These are phyloP conservation scores for Apiotrichum akiyoshidainum DNA, from an alignment of 1,284 basidiomycete species.

Conservation along the genomic window DNA sequence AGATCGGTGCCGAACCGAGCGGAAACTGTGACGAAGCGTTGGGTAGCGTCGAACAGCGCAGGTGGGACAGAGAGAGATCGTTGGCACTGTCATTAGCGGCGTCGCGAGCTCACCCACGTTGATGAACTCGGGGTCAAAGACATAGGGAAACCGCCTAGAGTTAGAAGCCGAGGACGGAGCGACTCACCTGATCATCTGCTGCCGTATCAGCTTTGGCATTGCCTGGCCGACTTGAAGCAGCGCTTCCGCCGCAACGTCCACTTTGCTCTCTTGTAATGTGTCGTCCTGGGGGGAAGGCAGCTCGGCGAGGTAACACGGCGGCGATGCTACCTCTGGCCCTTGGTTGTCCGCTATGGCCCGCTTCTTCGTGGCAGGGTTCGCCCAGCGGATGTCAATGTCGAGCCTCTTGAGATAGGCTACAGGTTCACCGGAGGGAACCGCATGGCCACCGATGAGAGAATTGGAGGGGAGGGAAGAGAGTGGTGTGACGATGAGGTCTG, in stretches of 20 bases:
- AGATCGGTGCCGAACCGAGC: slow-evolving; percentile 10
- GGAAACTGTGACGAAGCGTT: slow-evolving; percentile 18
- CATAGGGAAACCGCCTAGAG: slow-evolving; percentile 29
- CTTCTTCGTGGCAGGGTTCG: neutral
- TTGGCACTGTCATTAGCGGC: slow-evolving; percentile 14
- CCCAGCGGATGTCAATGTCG: slow-evolving; percentile 5
- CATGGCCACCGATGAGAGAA: neutral
- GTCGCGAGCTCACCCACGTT: neutral
- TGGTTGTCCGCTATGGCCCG: too few relatives aligned
- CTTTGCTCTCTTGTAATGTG: neutral
- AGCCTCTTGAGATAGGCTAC: slow-evolving; percentile 2
- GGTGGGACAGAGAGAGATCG: slow-evolving; percentile 5
- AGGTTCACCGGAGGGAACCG: slow-evolving; percentile 6
- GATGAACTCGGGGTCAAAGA: slow-evolving; percentile 22
- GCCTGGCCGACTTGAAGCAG: slow-evolving; percentile 17
- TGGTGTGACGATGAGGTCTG: slow-evolving; percentile 4
- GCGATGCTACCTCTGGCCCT: too few relatives aligned
- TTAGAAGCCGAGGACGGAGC: neutral
- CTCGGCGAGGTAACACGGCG: too few relatives aligned
- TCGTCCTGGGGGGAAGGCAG: neutral
- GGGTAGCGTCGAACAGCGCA: slow-evolving; percentile 14
- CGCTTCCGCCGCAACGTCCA: neutral
- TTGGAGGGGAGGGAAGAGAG: neutral
- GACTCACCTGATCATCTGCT: slow-evolving; percentile 25
- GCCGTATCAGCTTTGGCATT: slow-evolving; percentile 18